Percentiles rank a stretch among this genome's conserved stretches.
phyloP scores from a whole-genome alignment of 2,329 filamentous ascomycete genomes.

The Fusarium oxysporum region DNA sequence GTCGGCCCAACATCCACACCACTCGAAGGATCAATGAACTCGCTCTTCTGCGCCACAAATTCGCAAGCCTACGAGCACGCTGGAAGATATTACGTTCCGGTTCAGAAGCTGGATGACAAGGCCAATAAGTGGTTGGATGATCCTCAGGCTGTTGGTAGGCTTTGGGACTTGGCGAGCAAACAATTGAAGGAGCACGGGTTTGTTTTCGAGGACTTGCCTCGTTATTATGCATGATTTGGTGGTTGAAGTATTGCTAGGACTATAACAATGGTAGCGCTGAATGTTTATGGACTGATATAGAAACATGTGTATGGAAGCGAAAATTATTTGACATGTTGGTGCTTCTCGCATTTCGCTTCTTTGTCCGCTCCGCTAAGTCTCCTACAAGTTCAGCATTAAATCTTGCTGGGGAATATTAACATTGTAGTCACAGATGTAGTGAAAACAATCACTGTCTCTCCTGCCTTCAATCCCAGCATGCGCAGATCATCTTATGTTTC shows the following conservation, averaged over 20 bases:
- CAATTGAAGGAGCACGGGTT: slow-evolving; percentile 24
- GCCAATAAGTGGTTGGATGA: slow-evolving; percentile 40
- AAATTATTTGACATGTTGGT: background rate
- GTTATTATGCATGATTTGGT: background rate
- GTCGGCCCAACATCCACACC: slow-evolving; percentile 20
- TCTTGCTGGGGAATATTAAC: no score
- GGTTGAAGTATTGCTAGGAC: rapidly evolving
- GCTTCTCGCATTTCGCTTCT: background rate
- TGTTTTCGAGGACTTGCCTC: slow-evolving; percentile 1
- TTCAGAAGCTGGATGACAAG: slow-evolving; percentile 30
- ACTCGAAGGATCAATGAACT: slow-evolving; percentile 39
- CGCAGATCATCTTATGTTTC: no score
- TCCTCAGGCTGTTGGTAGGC: slow-evolving; percentile 15
- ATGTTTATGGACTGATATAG: background rate
- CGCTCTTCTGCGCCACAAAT: slow-evolving; percentile 40
- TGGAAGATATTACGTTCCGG: slow-evolving; percentile 33
- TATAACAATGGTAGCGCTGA: background rate
- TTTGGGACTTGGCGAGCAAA: slow-evolving; percentile 19
- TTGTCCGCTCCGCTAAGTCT: no score
- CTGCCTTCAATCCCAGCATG: no score
- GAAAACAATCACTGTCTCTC: no score
- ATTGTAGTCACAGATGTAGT: no score
- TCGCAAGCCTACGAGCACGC: background rate
- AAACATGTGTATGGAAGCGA: background rate
- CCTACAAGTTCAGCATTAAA: no score